These are phyloP conservation scores for Lactarius pseudohatsudake DNA, from an alignment of 768 basidiomycete genomes.

Conservation along the genomic window DNA sequence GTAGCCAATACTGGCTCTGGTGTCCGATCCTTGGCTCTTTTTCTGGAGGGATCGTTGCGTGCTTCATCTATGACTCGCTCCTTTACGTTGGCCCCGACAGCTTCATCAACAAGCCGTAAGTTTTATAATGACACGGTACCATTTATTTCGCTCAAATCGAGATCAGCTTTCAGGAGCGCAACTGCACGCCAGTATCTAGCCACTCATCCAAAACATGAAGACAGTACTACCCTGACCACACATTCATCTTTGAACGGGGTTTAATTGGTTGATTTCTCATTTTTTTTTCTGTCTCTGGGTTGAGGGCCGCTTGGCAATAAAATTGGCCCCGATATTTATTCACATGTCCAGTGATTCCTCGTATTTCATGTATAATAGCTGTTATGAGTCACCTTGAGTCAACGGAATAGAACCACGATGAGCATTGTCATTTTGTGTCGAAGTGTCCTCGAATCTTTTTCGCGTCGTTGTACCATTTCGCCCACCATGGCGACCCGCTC, in stretches of 20 bases:
- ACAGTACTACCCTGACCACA: neutral
- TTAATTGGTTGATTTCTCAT: neutral
- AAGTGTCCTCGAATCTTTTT: neutral
- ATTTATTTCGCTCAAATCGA: neutral
- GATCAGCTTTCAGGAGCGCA: neutral
- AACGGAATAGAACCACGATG: neutral
- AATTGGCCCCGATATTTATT: neutral
- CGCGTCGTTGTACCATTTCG: neutral
- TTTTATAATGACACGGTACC: neutral
- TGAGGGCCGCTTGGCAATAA: neutral
- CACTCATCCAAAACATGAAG: neutral
- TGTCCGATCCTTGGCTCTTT: conserved; percentile 59
- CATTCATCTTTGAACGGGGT: neutral
- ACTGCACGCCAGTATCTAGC: conserved; percentile 14
- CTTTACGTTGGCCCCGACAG: conserved; percentile 58
- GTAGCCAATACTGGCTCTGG: conserved; percentile 73
- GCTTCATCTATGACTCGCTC: conserved; percentile 56
- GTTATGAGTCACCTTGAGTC: neutral
- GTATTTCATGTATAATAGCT: neutral
- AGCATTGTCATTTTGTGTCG: neutral
- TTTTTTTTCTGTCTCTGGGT: neutral
- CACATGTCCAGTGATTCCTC: neutral
- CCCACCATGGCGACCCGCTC: conserved; percentile 30
- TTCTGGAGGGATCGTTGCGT: conserved; percentile 53
- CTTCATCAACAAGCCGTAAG: conserved; percentile 54